These are phyloP conservation scores for Lactarius sanguifluus DNA, from an alignment of 768 basidiomycete species.

Conservation along the genomic window DNA sequence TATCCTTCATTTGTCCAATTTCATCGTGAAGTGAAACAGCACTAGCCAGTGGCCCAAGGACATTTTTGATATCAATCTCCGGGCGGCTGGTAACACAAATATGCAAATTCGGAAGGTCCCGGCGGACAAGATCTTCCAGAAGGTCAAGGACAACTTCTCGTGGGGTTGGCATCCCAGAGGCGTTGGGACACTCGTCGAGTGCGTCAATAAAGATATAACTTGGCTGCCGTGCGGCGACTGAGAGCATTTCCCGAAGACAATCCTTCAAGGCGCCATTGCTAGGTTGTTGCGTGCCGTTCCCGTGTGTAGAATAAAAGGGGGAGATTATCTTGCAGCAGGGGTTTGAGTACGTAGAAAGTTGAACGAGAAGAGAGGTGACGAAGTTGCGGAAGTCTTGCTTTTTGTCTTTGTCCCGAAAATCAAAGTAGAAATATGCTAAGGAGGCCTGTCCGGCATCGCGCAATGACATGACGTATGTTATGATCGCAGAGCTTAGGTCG, in stretches of 20 bases:
- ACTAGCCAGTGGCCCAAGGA: background rate
- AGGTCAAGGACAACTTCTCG: background rate
- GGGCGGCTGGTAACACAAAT: background rate
- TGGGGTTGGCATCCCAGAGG: background rate
- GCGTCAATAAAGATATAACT: background rate
- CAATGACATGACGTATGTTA: background rate
- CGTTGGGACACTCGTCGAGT: background rate
- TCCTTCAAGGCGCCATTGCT: background rate
- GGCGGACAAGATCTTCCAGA: background rate
- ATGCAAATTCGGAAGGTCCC: background rate
- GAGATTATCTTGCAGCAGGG: background rate
- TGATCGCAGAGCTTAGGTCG: background rate
- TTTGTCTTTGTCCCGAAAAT: background rate
- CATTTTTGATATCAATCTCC: background rate
- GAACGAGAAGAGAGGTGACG: background rate
- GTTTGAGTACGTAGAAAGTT: background rate
- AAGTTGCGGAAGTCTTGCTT: background rate
- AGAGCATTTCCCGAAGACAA: background rate
- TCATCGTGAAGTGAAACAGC: background rate
- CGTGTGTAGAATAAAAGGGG: background rate
- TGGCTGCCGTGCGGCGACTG: background rate
- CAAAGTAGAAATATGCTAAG: background rate
- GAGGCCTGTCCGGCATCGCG: background rate
- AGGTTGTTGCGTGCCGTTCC: background rate
- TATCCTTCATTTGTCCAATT: background rate